A percentile compares a stretch with the other conserved stretches of the same genome.
These are phyloP conservation scores for Arctium lappa DNA, from an alignment of 129 eudicot species.

Conservation along the genomic window DNA sequence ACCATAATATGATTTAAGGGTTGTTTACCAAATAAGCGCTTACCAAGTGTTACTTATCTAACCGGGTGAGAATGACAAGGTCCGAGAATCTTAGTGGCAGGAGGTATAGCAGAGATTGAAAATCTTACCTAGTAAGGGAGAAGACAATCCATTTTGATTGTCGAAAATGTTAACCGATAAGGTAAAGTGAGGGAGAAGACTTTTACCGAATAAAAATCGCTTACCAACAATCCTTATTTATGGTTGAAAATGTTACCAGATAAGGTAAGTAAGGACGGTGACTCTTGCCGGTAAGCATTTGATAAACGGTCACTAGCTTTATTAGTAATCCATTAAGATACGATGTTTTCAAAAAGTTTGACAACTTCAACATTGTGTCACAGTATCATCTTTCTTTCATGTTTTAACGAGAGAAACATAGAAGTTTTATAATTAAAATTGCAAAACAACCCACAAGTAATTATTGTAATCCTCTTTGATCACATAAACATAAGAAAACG, in stretches of 20 bases:
- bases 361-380: background rate
- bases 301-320: background rate
- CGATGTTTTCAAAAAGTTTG: background rate
- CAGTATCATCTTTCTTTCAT: background rate
- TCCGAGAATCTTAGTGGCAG: no score
- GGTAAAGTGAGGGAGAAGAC: no score
- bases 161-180: no score
- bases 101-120: background rate
- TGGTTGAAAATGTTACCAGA: background rate
- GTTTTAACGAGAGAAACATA: background rate
- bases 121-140: no score
- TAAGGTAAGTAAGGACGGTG: no score
- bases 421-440: background rate
- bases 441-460: background rate
- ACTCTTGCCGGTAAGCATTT: no score
- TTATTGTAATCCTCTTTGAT: background rate
- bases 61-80: no score
- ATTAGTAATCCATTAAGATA: background rate
- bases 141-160: no score
- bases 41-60: no score
- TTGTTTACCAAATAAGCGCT: background rate
- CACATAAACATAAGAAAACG: background rate
- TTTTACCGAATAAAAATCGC: background rate
- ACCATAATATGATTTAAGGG: background rate
- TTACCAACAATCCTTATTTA: no score